Evolutionary conservation across 2,329 filamentous ascomycete genomes (phyloP), one percentile per base, ranked within the genome.

Genomic region (Colletotrichum caudatum): DNA sequence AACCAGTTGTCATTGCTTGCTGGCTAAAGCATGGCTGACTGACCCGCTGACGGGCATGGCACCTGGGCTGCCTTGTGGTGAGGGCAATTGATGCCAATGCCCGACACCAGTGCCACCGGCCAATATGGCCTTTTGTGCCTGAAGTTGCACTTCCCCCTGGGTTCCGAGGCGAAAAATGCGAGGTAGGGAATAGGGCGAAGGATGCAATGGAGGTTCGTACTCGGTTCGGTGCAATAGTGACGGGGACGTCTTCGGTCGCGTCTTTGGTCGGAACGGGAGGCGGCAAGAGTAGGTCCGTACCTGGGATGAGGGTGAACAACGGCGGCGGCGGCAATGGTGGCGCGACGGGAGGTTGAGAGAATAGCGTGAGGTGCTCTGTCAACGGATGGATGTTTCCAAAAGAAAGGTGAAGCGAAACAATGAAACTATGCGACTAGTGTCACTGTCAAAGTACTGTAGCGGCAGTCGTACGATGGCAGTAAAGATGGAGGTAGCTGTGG

Each of bases 1-100:
- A 69, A 70, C 37, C 61, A 56, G 78, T 79, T 78, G 80, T 84
- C 82, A 84, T 82, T 81, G 81, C 82, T 81, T 80, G 81, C 80
- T 79, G 78, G 77, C 82, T 78, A 83, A 77, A 81, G 80, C 81
- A 81, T 79, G 80, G 82, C 83, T 78, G 80, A 80, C 74, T 76
- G 71, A 74, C 72, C 74, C 76, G 74, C 75, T 78, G 78, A 80
- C 74, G 77, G 76, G 80, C 84, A 86, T 85, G 76, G 80, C 84
- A 85, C 85, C 77, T 82, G 81, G 78, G 78, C 76, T 76, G 76
- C 74, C 74, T 74, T 73, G 73, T 39, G 51, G 56, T 35, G 41
- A 60, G 29, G 71, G 58, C 65, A 46, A 56, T 58, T n/a, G 33
- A 57, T 57, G 73, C 68, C 73, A 72, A 71, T 57, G 71, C 71